Conservation (phyloP, 495 filamentous ascomycete genomes). For the Xylaria sp. region DNA sequence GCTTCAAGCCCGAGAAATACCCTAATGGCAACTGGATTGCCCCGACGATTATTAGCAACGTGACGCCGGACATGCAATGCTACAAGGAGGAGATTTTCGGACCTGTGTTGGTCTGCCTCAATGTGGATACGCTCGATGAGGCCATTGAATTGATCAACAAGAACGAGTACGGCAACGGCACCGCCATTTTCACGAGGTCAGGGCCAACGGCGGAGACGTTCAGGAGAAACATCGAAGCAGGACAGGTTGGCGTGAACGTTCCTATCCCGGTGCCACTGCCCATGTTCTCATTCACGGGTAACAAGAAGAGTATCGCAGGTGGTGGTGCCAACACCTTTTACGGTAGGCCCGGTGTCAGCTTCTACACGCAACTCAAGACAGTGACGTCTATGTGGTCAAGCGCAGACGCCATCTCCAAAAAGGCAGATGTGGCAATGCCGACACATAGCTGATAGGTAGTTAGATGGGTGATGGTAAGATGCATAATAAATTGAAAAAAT, state of each 20-base stretch:
- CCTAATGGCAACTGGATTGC: constrained; percentile 96
- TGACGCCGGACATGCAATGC: constrained; percentile 90
- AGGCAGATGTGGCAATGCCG: constrained; percentile 93
- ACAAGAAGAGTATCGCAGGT: constrained; percentile 95
- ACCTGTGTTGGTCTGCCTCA: constrained; percentile 86
- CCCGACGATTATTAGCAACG: constrained; percentile 93
- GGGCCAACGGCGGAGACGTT: constrained; percentile 68
- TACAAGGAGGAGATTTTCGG: constrained; percentile 98
- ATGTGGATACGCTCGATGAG: constrained; percentile 83
- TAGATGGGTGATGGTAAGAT: too few species aligned
- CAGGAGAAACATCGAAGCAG: constrained; percentile 72
- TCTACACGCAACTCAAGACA: constrained; percentile 98
- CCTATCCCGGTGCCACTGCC: constrained; percentile 87
- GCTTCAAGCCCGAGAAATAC: constrained; percentile 88
- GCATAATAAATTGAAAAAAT: neutral
- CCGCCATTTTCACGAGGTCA: constrained; percentile 68
- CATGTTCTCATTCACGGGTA: constrained; percentile 98
- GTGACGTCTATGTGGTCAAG: constrained; percentile 90
- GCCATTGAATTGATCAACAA: constrained; percentile 69
- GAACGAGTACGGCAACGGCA: constrained; percentile 73
- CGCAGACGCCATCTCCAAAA: constrained; percentile 80
- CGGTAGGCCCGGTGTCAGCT: constrained; percentile 86
- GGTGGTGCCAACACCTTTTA: constrained; percentile 96
- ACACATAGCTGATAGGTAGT: constrained; percentile 63
- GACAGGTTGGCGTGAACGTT: constrained; percentile 82